Base-by-base conservation (phyloP, 2,329 filamentous ascomycete species). In the Penicillium hordei region DNA sequence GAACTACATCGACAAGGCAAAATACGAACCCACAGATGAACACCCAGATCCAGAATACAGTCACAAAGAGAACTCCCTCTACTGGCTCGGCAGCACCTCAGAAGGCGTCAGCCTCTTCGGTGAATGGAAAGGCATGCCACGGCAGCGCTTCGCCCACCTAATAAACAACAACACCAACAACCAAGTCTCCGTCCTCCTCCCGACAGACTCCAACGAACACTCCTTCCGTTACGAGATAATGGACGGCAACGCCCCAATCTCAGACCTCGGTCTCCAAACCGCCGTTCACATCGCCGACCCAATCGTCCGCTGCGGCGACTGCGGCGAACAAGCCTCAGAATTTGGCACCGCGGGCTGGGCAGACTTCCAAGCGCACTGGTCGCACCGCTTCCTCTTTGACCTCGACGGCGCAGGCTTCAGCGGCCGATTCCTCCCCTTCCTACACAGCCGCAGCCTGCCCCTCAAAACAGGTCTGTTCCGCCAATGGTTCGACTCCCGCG, bases 401-500 rank as follows among this genome's bases (percentile, higher is more conserved):
- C 79, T 89, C 5, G 90, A 94, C 70, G 85, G 86, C 8, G 81
- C 83, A 0, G 81, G 85, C 19, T 90, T 89, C 57, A 88, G 86
- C 0, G 83, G 88, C 15, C 80, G 83, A 31, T 82, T 91, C 63
- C 73, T 90, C 10, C 82, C 83, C 0, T 86, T 88, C 57, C 72
- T 94, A 5, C 82, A 83, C 46, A 90, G 88, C 17, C 78, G 78
- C 60, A 87, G 83, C 48, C 79, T 92, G 5, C 89, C 89, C 0
- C 85, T 94, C 69, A 81, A 91, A 62, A 84, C 76, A 0, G 86
- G 86, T 0, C 79, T 93, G 7, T 93, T 93, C 73, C 83, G 86
- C 25, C 86, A 91, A 68, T 95, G 91, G 91, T 90, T 88, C 73
- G 88, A 90, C 58, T 86, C 87, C 49, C 84, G 91, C 6, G 75